A percentile compares a stretch with the other conserved stretches of the same genome.
These are phyloP conservation scores for Madurella mycetomatis DNA, from an alignment of 2,329 filamentous ascomycete species.

Conservation along the genomic window DNA sequence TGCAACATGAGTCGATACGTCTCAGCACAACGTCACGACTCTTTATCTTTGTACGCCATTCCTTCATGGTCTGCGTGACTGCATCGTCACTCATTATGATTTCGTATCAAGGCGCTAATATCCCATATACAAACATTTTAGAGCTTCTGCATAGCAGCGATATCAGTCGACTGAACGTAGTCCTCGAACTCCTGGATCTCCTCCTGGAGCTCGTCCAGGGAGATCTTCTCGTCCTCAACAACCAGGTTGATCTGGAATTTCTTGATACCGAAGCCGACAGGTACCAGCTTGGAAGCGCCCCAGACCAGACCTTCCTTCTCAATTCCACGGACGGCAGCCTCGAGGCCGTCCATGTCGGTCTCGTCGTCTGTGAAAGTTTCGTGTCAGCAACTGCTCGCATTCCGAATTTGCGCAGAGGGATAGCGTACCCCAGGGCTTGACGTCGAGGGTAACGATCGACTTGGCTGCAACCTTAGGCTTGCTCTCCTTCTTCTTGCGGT, in stretches of 20 bases:
- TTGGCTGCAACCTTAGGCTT: constrained; percentile 92
- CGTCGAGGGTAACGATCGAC: constrained; percentile 90
- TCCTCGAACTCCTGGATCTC: constrained; percentile 82
- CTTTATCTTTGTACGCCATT: no score
- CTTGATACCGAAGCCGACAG: constrained; percentile 96
- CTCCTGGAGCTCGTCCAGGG: constrained; percentile 79
- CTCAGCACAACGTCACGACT: no score
- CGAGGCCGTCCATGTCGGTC: constrained; percentile 82
- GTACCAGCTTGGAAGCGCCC: constrained; percentile 84
- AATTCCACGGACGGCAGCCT: constrained; percentile 75
- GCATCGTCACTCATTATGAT: constrained; percentile 20
- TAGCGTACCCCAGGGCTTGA: constrained; percentile 96
- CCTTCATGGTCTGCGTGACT: not conserved
- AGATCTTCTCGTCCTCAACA: constrained; percentile 95
- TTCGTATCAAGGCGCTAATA: constrained; percentile 14
- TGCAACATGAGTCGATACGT: no score
- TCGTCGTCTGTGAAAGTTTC: constrained; percentile 65
- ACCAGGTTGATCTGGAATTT: constrained; percentile 99
- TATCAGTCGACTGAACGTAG: constrained; percentile 89
- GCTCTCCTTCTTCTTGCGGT: constrained; percentile 93
- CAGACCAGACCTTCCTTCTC: constrained; percentile 93
- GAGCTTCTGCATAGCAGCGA: constrained; percentile 89
- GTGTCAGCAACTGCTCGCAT: not conserved
- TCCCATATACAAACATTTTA: constrained; percentile 44
- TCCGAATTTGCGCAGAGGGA: not conserved